These are phyloP conservation scores for Bipolaris cookei DNA, from an alignment of 2,329 filamentous ascomycete species.

Conservation along the genomic window DNA sequence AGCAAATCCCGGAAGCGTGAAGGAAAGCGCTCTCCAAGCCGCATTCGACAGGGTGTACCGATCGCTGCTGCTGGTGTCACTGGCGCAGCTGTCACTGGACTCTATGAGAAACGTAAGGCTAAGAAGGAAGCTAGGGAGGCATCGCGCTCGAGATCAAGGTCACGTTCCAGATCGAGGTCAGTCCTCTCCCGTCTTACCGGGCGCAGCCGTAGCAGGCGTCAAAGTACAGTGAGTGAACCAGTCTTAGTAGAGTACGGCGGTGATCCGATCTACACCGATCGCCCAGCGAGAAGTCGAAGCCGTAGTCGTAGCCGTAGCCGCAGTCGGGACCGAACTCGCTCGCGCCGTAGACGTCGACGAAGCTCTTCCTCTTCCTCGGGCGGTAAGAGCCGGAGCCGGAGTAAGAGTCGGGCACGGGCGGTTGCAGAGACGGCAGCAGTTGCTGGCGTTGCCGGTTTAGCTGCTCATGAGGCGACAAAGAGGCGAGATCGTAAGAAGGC, in stretches of 20 bases:
- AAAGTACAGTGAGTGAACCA: conserved; percentile 55
- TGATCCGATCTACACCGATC: conserved; percentile 65
- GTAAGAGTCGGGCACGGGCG: conserved; percentile 57
- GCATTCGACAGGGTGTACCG: conserved; percentile 63
- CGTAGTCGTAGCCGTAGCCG: conserved; percentile 24
- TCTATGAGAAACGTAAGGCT: conserved; percentile 68
- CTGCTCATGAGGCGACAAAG: conserved; percentile 64
- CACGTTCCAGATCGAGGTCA: conserved; percentile 54
- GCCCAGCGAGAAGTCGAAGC: conserved; percentile 43
- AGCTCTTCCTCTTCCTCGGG: conserved; percentile 52
- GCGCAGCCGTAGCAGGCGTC: conserved; percentile 46
- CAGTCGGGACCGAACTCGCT: conserved; percentile 25
- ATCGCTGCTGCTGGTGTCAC: conserved; percentile 67
- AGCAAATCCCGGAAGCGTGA: conserved; percentile 63
- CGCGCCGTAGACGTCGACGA: conserved; percentile 50
- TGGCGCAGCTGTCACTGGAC: conserved; percentile 65
- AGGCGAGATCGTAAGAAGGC: conserved; percentile 62
- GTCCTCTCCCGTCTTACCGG: conserved; percentile 51
- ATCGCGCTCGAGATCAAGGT: conserved; percentile 49
- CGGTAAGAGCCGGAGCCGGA: conserved; percentile 48
- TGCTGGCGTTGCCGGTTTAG: conserved; percentile 63
- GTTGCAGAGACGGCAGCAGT: conserved; percentile 63
- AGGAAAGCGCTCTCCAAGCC: conserved; percentile 61
- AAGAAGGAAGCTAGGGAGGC: conserved; percentile 62
- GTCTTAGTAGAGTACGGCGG: conserved; percentile 69